Percentiles rank a stretch among this genome's conserved stretches.
phyloP scores from a whole-genome alignment of 2,329 filamentous ascomycete genomes.

The Coleophoma crateriformis region DNA sequence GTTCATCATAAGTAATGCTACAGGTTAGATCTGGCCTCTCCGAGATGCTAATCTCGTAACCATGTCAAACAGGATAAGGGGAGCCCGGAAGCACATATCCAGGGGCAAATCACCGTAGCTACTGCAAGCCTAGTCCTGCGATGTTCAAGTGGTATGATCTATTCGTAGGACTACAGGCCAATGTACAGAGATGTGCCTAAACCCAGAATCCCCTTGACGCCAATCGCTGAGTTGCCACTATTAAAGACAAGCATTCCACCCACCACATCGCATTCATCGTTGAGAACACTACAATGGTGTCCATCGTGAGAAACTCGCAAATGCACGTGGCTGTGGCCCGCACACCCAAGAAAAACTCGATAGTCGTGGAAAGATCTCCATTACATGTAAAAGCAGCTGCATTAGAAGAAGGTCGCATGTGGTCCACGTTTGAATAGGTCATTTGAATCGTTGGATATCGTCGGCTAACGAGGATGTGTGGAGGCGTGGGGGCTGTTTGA shows the following conservation, averaged over 20 bases:
- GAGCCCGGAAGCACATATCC: too few relatives aligned
- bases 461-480: not conserved
- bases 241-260: constrained; percentile 7
- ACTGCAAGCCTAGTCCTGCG: too few relatives aligned
- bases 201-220: constrained; percentile 12
- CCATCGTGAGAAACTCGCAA: not conserved
- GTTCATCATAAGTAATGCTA: not conserved
- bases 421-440: not conserved
- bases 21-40: not conserved
- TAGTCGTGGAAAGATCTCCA: constrained; percentile 6
- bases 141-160: not conserved
- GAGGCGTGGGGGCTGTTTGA: not conserved
- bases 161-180: constrained; percentile 6
- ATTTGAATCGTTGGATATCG: not conserved
- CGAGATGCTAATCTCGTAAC: too few relatives aligned
- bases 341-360: constrained; percentile 13
- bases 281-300: constrained; percentile 3
- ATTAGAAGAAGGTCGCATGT: not conserved
- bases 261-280: constrained; percentile 9
- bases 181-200: constrained; percentile 5
- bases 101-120: too few relatives aligned
- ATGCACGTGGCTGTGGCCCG: constrained; percentile 16
- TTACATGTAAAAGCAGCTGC: constrained; percentile 8
- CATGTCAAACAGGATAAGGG: too few relatives aligned
- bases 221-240: constrained; percentile 16